Evolutionary conservation across 257 asterid species (phyloP).

Genomic region (Handroanthus guayacan): DNA sequence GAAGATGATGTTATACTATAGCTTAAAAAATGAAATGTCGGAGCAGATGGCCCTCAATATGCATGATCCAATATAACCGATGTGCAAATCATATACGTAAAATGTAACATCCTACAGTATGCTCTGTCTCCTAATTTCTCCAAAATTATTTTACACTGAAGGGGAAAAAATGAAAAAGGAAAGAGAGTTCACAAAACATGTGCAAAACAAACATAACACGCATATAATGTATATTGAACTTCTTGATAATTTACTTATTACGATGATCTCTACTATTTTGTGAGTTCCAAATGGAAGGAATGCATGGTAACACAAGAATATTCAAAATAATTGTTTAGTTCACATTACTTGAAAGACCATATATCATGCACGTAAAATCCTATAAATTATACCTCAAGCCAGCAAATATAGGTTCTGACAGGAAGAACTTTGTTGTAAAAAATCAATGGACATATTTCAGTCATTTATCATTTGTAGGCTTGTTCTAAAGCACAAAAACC

Average conservation of each 20-base stretch:
- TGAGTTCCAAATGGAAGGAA: neutral
- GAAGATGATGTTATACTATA: neutral
- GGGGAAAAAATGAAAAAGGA: neutral
- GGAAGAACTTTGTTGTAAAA: neutral
- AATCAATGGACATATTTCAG: neutral
- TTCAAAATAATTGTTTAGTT: neutral
- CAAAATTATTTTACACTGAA: neutral
- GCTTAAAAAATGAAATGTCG: neutral
- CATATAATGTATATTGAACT: neutral
- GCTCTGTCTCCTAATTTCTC: constrained; percentile 5
- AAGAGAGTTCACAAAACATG: neutral
- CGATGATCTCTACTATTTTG: neutral
- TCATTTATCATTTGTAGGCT: neutral
- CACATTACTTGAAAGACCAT: neutral
- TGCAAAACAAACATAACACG: too few species aligned
- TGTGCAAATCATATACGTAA: neutral
- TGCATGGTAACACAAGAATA: neutral
- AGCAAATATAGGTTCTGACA: neutral
- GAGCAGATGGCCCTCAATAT: neutral
- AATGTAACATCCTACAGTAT: neutral
- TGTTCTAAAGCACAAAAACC: neutral
- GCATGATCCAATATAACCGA: neutral
- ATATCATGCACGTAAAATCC: neutral
- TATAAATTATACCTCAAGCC: neutral
- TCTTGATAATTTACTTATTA: neutral